Percentiles rank a stretch among this genome's conserved stretches.
Evolutionary conservation across 208 protist genomes (phyloP).

Genomic region (Crithidia bombi): DNA sequence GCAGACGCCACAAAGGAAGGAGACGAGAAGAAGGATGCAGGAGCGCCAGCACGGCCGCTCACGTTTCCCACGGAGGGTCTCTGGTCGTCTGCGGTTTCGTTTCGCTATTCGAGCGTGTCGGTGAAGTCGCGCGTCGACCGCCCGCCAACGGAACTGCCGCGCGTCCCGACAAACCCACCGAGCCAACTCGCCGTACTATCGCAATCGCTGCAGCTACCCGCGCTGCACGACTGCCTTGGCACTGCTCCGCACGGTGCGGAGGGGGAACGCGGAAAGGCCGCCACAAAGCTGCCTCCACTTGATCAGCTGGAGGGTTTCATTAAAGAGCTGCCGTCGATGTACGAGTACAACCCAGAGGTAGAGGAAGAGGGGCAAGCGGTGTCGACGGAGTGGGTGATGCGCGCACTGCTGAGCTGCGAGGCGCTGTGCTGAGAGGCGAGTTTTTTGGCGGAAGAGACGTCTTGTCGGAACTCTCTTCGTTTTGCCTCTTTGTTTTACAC

Average conservation of each 20-base stretch:
- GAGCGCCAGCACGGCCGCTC: background rate
- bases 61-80: slow-evolving; percentile 32
- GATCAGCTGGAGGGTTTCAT: slow-evolving; percentile 43
- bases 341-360: slow-evolving; percentile 45
- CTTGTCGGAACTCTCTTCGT: background rate
- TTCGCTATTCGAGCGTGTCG: slow-evolving; percentile 12
- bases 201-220: slow-evolving; percentile 27
- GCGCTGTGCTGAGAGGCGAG: slow-evolving; percentile 36
- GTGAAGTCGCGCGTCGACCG: slow-evolving; percentile 17
- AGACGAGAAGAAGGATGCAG: background rate
- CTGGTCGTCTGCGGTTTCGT: slow-evolving; percentile 21
- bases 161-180: slow-evolving; percentile 9
- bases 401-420: slow-evolving; percentile 28
- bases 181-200: slow-evolving; percentile 28
- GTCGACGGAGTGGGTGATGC: slow-evolving; percentile 48
- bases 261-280: background rate
- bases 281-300: slow-evolving; percentile 34
- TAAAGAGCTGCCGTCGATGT: slow-evolving; percentile 33
- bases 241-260: slow-evolving; percentile 6
- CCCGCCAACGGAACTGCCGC: slow-evolving; percentile 18
- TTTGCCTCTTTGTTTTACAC: background rate
- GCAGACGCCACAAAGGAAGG: background rate
- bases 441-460: background rate
- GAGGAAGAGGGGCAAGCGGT: slow-evolving; percentile 28
- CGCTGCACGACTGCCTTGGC: slow-evolving; percentile 31